These are phyloP conservation scores for Lolium multiflorum DNA, from an alignment of 176 grass and related monocot genomes.

Conservation along the genomic window DNA sequence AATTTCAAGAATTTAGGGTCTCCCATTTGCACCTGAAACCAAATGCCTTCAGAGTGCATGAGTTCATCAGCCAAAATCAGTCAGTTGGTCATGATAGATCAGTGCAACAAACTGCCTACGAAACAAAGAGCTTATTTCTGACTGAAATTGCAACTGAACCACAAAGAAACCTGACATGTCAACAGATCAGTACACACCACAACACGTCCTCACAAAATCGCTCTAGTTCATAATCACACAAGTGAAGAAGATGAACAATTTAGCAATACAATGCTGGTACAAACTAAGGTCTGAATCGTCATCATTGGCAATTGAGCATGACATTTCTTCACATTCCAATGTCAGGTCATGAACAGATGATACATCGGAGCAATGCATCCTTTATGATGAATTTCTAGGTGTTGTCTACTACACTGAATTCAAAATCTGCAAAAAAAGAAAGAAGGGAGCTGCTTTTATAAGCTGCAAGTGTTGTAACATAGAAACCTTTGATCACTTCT, in stretches of 20 bases:
- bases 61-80: not conserved
- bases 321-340: not conserved
- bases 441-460: not conserved
- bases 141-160: no score
- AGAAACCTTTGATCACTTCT: constrained; percentile 40
- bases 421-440: not conserved
- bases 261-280: not conserved
- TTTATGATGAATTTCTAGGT: not conserved
- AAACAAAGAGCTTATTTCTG: no score
- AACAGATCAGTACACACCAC: no score
- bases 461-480: not conserved
- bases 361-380: constrained; percentile 30
- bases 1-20: not conserved
- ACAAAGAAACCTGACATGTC: no score
- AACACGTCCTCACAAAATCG: not conserved
- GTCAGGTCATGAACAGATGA: constrained; percentile 13
- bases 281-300: not conserved
- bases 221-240: not conserved
- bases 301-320: not conserved
- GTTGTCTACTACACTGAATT: constrained; percentile 24
- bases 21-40: not conserved
- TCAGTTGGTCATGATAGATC: no score
- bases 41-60: not conserved
- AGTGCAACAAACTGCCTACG: no score
- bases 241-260: not conserved